These are phyloP conservation scores for Cadophora gregata DNA, from an alignment of 2,329 filamentous ascomycete species.

Conservation along the genomic window DNA sequence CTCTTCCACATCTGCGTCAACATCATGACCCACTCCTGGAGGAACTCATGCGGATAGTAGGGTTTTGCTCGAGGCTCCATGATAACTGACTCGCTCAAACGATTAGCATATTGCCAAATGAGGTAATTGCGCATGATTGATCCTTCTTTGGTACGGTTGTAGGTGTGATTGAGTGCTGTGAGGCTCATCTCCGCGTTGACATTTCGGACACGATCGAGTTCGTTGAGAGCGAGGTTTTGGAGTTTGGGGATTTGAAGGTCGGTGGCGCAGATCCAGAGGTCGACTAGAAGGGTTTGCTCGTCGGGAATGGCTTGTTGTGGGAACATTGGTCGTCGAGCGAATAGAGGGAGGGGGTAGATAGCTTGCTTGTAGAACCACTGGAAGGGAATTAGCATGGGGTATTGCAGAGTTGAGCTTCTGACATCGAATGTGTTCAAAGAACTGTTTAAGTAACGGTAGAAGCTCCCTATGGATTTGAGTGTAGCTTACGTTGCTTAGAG, in stretches of 20 bases:
- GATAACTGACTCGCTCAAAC: background rate
- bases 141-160: background rate
- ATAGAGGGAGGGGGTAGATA: background rate
- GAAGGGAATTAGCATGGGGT: background rate
- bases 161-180: background rate
- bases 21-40: conserved; percentile 14
- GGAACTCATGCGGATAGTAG: conserved; percentile 5
- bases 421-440: background rate
- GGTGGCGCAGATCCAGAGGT: conserved; percentile 26
- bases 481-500: conserved; percentile 4
- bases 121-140: conserved; percentile 12
- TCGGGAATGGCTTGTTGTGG: background rate
- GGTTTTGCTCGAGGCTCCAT: background rate
- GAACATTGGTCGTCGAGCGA: background rate
- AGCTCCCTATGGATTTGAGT: too few relatives aligned
- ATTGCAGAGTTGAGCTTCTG: background rate
- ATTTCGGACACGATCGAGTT: conserved; percentile 10
- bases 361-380: conserved; percentile 16
- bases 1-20: background rate
- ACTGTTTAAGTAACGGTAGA: too few relatives aligned
- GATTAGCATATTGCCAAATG: background rate
- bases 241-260: conserved; percentile 19
- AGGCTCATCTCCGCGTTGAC: background rate
- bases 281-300: conserved; percentile 8
- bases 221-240: conserved; percentile 18